Percentiles rank a stretch among this genome's conserved stretches.
Evolutionary conservation across 345 rosid species (phyloP).

Genomic region (Citrus maxima): DNA sequence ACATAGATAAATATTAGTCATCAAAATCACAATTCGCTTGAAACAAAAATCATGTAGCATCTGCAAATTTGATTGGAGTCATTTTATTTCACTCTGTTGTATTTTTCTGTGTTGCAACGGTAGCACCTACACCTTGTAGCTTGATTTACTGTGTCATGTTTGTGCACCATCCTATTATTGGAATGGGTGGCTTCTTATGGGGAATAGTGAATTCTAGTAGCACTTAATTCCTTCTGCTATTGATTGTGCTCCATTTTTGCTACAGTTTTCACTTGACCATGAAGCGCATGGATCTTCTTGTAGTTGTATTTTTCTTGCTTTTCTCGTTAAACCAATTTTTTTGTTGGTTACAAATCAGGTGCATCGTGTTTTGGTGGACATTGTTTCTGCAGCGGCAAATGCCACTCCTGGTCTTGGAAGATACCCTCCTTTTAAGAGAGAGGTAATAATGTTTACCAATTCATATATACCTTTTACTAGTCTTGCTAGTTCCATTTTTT

Average conservation of each 20-base stretch:
- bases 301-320: conserved; percentile 1
- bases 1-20: neutral
- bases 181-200: neutral
- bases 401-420: conserved; percentile 98
- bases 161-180: neutral
- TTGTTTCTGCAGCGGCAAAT: conserved; percentile 85
- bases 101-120: neutral
- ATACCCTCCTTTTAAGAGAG: conserved; percentile 97
- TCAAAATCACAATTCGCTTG: neutral
- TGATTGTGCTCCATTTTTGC: neutral
- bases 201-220: neutral
- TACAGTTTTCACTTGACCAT: neutral
- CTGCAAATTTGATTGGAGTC: neutral
- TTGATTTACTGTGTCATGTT: neutral
- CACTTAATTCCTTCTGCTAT: neutral
- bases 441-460: conserved; percentile 40
- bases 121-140: neutral
- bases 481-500: neutral
- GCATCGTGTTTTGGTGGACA: conserved; percentile 86
- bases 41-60: neutral
- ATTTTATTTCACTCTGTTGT: neutral
- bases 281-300: neutral
- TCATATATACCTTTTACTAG: neutral
- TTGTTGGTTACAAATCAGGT: conserved; percentile 49
- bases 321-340: conserved; percentile 8